Evolutionary conservation across 257 asterid species (phyloP).

Genomic region (Gentiana straminea): DNA sequence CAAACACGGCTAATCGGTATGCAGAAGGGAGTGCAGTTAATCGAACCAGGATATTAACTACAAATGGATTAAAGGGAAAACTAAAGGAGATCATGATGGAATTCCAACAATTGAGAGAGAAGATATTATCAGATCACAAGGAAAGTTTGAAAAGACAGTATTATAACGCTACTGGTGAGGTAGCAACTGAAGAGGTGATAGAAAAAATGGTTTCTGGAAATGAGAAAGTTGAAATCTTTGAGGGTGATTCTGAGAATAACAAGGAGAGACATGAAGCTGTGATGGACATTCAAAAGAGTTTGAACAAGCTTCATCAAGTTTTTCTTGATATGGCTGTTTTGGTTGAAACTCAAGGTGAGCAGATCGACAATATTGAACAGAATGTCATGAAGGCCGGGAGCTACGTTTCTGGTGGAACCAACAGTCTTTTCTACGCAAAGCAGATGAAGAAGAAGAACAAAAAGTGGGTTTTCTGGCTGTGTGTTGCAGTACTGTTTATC

Average conservation of each 20-base stretch:
- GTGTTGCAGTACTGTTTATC: conserved; percentile 39
- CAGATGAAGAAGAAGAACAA: conserved; percentile 47
- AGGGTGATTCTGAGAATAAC: conserved; percentile 21
- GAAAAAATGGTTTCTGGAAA: conserved; percentile 51
- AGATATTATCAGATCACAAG: conserved; percentile 48
- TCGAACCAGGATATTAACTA: conserved; percentile 51
- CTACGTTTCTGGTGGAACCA: conserved; percentile 67
- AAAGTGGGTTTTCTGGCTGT: conserved; percentile 52
- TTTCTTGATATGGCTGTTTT: conserved; percentile 83
- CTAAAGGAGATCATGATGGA: conserved; percentile 65
- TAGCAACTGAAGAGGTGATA: conserved; percentile 48
- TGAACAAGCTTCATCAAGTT: conserved; percentile 82
- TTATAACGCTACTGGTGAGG: conserved; percentile 51
- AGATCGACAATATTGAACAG: conserved; percentile 53
- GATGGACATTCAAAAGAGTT: conserved; percentile 76
- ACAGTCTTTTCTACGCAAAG: conserved; percentile 56
- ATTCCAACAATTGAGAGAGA: conserved; percentile 55
- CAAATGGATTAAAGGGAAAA: conserved; percentile 51
- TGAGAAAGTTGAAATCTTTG: conserved; percentile 32
- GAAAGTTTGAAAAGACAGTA: conserved; percentile 60
- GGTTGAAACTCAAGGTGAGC: conserved; percentile 72
- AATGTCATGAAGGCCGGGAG: conserved; percentile 60
- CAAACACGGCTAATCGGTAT: conserved; percentile 37
- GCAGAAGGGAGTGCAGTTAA: conserved; percentile 59
- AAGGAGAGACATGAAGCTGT: conserved; percentile 72